Conservation (phyloP, 441 rosid species). For the Pelargonium myrrhifolium region DNA sequence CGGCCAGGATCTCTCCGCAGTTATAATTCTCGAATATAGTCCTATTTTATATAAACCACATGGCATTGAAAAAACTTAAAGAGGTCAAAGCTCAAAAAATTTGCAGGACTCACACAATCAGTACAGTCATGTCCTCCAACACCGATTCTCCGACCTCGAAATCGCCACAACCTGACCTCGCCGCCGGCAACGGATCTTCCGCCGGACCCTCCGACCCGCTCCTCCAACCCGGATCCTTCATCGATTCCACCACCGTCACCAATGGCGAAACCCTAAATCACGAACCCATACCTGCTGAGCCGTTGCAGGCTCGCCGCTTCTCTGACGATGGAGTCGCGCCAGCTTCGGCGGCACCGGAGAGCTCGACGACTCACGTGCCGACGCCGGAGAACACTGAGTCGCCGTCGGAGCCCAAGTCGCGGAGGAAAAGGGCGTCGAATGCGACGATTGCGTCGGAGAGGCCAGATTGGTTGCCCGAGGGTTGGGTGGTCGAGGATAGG, state of each 20-base stretch:
- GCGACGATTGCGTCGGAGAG: conserved; percentile 26
- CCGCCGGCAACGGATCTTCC: neutral
- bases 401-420: conserved; percentile 15
- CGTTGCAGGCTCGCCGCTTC: neutral
- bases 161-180: neutral
- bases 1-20: too few relatives aligned
- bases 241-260: conserved; percentile 17
- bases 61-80: too few relatives aligned
- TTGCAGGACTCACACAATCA: neutral
- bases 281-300: neutral
- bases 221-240: conserved; percentile 18
- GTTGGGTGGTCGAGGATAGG: conserved; percentile 63
- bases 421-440: conserved; percentile 14
- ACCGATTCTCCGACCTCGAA: neutral
- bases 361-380: neutral
- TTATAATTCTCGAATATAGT: too few relatives aligned
- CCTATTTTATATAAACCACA: too few relatives aligned
- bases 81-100: neutral
- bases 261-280: conserved; percentile 14
- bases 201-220: conserved; percentile 1
- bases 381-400: conserved; percentile 18
- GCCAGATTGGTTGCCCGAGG: conserved; percentile 55
- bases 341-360: neutral
- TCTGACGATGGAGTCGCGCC: neutral
- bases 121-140: neutral